Percentiles rank a stretch among this genome's conserved stretches.
Conservation (phyloP, 352 stramenopile genomes). For the Pythium grandisporangium region DNA sequence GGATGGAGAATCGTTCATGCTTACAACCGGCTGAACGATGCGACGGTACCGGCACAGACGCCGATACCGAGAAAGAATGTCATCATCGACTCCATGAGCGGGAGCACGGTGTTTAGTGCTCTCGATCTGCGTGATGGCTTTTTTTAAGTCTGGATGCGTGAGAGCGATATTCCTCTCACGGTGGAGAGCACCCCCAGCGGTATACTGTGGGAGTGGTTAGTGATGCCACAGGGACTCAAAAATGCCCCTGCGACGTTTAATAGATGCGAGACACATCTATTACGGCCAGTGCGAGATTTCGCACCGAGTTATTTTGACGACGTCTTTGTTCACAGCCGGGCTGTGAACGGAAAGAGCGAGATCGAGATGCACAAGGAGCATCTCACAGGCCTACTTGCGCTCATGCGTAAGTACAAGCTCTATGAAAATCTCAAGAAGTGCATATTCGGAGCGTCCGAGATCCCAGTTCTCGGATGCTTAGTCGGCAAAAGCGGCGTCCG, state of each 20-base stretch:
- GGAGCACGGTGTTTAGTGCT: slow-evolving; percentile 7
- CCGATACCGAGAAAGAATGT: slow-evolving; percentile 18
- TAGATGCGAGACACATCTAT: slow-evolving; percentile 8
- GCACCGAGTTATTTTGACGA: slow-evolving; percentile 18
- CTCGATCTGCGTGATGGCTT: slow-evolving; percentile 14
- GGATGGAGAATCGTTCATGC: too few relatives aligned
- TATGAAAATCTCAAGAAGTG: slow-evolving; percentile 17
- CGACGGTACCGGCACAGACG: slow-evolving; percentile 15
- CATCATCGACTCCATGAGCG: slow-evolving; percentile 12
- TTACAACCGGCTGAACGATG: too few relatives aligned
- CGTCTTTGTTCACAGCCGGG: slow-evolving; percentile 14
- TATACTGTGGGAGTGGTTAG: slow-evolving; percentile 15
- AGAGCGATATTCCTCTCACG: slow-evolving; percentile 11
- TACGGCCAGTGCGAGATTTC: slow-evolving; percentile 5
- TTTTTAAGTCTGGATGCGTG: slow-evolving; percentile 16
- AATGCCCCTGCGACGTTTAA: slow-evolving; percentile 16
- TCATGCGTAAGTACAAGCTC: slow-evolving; percentile 9
- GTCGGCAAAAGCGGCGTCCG: slow-evolving; percentile 7
- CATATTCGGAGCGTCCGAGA: slow-evolving; percentile 12
- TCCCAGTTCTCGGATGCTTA: slow-evolving; percentile 14
- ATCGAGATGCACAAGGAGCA: slow-evolving; percentile 8
- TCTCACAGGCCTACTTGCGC: slow-evolving; percentile 7
- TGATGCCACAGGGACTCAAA: slow-evolving; percentile 13
- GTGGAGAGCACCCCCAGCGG: slow-evolving; percentile 10
- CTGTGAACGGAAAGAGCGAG: slow-evolving; percentile 4